Percentiles rank a stretch among this genome's conserved stretches.
Conservation (phyloP, 2,329 filamentous ascomycete genomes). For the Arthrinium puccinioides region DNA sequence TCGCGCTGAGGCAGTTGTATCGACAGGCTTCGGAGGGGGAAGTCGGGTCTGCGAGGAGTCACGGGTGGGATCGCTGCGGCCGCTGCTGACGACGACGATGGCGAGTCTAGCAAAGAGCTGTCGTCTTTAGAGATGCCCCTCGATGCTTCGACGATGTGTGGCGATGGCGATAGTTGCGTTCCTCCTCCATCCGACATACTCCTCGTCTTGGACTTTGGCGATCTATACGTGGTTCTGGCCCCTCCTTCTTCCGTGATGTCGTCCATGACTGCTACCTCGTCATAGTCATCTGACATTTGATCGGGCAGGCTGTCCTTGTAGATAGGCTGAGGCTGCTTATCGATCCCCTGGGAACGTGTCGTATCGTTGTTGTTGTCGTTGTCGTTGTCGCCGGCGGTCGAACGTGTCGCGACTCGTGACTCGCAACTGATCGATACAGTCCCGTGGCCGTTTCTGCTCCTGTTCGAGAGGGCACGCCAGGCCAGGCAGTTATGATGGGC, state of each 20-base stretch:
- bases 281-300: no score
- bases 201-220: constrained; percentile 46
- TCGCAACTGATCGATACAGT: no score
- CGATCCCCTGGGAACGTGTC: no score
- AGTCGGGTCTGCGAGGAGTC: constrained; percentile 65
- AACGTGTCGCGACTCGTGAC: no score
- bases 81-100: constrained; percentile 22
- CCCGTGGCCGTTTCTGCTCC: no score
- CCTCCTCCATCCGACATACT: constrained; percentile 59
- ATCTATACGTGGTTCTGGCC: constrained; percentile 8
- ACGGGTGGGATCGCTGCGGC: constrained; percentile 38
- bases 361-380: no score
- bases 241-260: constrained; percentile 2
- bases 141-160: constrained; percentile 46
- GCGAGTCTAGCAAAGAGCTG: constrained; percentile 40
- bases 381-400: no score
- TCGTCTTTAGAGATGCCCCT: constrained; percentile 60
- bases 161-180: constrained; percentile 52
- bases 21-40: constrained; percentile 57
- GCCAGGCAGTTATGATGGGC: no score
- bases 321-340: no score
- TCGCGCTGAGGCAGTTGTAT: constrained; percentile 60
- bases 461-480: no score
- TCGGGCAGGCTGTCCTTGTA: no score
- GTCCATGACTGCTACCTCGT: constrained; percentile 21